These are phyloP conservation scores for Chaetomium cochliodes DNA, from an alignment of 495 filamentous ascomycete species.

Conservation along the genomic window DNA sequence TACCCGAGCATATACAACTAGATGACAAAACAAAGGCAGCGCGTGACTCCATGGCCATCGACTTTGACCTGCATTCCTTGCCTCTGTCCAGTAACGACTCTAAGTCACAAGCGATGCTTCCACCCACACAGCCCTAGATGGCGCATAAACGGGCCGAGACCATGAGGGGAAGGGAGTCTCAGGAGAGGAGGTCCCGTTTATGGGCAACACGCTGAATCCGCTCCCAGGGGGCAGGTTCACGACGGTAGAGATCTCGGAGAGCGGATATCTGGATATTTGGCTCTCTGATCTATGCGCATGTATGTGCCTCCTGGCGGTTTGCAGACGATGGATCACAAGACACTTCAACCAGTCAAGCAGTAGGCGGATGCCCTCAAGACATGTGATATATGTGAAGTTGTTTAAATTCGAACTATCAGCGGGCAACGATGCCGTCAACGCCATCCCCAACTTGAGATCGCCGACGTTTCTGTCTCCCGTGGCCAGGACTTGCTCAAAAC, in stretches of 20 bases:
- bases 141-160: constrained; percentile 5
- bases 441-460: too few species aligned
- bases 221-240: not conserved
- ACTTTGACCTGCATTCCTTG: constrained; percentile 7
- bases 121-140: not conserved
- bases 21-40: not conserved
- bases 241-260: not conserved
- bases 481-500: too few species aligned
- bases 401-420: too few species aligned
- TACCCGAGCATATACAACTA: not conserved
- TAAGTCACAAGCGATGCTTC: not conserved
- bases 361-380: too few species aligned
- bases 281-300: too few species aligned
- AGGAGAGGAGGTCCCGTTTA: constrained; percentile 3
- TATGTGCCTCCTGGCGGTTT: too few species aligned
- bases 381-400: too few species aligned
- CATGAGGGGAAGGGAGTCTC: not conserved
- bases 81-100: not conserved
- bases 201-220: not conserved
- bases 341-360: too few species aligned
- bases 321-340: too few species aligned
- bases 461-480: too few species aligned
- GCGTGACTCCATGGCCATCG: constrained; percentile 2
- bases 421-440: too few species aligned
- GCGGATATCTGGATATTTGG: not conserved